phyloP scores from a whole-genome alignment of 2,329 filamentous ascomycete genomes.

The Fusarium staphyleae region DNA sequence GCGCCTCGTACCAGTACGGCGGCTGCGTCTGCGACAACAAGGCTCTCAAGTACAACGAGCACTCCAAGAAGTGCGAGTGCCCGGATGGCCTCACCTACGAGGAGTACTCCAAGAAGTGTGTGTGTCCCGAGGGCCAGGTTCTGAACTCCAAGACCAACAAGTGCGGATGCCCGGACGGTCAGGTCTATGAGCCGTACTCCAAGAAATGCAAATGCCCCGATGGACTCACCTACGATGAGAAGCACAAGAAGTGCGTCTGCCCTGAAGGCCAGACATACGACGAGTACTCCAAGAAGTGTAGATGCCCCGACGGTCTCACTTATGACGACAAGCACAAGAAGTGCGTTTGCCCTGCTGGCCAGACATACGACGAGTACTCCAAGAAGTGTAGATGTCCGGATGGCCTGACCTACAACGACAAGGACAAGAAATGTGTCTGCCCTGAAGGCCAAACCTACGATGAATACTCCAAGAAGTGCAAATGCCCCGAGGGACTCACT shows the following conservation, averaged over 20 bases:
- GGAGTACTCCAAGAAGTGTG: neutral
- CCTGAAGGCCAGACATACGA: slow-evolving; percentile 7
- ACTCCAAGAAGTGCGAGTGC: slow-evolving; percentile 2
- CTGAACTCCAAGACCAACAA: neutral
- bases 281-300: slow-evolving; percentile 6
- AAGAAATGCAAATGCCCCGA: neutral
- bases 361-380: neutral
- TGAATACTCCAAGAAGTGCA: slow-evolving; percentile 6
- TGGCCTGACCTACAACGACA: neutral
- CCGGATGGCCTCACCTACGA: slow-evolving; percentile 14
- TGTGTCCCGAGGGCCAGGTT: slow-evolving; percentile 13
- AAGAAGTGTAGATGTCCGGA: slow-evolving; percentile 20
- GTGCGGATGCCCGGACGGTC: neutral
- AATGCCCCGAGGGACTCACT: slow-evolving; percentile 21
- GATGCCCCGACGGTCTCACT: slow-evolving; percentile 22
- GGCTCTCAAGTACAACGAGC: neutral
- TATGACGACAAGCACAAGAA: slow-evolving; percentile 11
- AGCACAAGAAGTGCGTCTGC: slow-evolving; percentile 19
- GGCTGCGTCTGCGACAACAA: slow-evolving; percentile 12
- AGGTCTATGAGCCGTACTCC: neutral
- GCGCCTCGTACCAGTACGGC: slow-evolving; percentile 17
- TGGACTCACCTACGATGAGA: neutral
- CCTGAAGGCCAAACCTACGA: slow-evolving; percentile 7
- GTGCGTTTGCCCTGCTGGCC: slow-evolving; percentile 15
- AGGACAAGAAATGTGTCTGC: slow-evolving; percentile 17